Percentiles rank a stretch among this genome's conserved stretches.
Conservation (phyloP, 768 basidiomycete genomes). For the Tulasnella sp. region DNA sequence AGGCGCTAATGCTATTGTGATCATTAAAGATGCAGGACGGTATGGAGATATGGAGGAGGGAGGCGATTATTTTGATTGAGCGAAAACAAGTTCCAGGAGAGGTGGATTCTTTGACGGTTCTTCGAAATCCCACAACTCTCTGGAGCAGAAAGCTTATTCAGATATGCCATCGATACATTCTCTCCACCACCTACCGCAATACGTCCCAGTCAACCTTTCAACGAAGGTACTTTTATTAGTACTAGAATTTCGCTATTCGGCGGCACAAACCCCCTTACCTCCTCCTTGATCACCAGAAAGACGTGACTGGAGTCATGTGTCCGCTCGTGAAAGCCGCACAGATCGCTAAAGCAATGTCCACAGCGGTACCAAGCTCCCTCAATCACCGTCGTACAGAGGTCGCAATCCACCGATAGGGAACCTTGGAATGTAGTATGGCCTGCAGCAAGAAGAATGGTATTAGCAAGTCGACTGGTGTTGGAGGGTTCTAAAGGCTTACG, state of each 20-base stretch:
- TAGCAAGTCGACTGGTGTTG: slow-evolving; percentile 59
- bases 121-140: not conserved
- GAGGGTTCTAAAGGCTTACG: not conserved
- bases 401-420: slow-evolving; percentile 45
- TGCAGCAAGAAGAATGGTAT: slow-evolving; percentile 60
- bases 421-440: slow-evolving; percentile 34
- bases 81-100: not conserved
- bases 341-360: slow-evolving; percentile 77
- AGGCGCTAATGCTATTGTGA: too few relatives aligned
- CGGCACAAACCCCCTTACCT: slow-evolving; percentile 42
- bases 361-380: slow-evolving; percentile 89
- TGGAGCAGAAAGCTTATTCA: not conserved
- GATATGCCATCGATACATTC: not conserved
- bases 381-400: slow-evolving; percentile 77
- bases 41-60: too few relatives aligned
- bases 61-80: too few relatives aligned
- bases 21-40: too few relatives aligned
- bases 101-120: not conserved
- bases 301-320: slow-evolving; percentile 78
- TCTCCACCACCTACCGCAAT: not conserved
- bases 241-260: not conserved
- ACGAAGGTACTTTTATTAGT: not conserved
- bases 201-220: not conserved
- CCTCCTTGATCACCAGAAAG: slow-evolving; percentile 84
- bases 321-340: slow-evolving; percentile 77